A percentile compares a stretch with the other conserved stretches of the same genome.
Evolutionary conservation across 2,329 filamentous ascomycete species (phyloP).

Genomic region (Allantophomopsis cytisporea): DNA sequence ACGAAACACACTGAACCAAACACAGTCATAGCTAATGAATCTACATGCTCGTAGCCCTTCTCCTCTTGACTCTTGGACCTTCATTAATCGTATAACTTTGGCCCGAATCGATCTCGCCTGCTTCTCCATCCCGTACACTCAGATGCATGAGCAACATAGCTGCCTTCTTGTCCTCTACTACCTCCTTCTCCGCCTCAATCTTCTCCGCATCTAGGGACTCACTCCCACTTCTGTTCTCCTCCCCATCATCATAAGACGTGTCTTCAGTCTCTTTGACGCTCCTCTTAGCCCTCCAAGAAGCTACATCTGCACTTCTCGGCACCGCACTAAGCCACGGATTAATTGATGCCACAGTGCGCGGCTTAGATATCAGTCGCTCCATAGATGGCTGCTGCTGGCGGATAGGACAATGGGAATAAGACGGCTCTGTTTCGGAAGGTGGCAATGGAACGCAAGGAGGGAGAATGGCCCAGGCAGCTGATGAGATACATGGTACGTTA

Average conservation of each 20-base stretch:
- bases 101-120: background rate
- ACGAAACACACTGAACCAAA: too few relatives aligned
- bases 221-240: conserved; percentile 6
- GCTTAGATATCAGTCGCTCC: too few relatives aligned
- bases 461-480: conserved; percentile 3
- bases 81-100: conserved; percentile 1
- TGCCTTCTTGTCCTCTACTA: conserved; percentile 26
- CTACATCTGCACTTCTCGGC: conserved; percentile 16
- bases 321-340: conserved; percentile 28
- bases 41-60: conserved; percentile 16
- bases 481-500: conserved; percentile 6
- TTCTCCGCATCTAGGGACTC: conserved; percentile 7
- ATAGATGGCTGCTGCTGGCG: background rate
- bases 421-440: too few relatives aligned
- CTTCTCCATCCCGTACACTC: conserved; percentile 22
- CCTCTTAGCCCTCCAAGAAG: conserved; percentile 6
- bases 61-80: conserved; percentile 23
- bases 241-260: conserved; percentile 11
- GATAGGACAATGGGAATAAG: background rate
- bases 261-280: conserved; percentile 9
- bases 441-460: background rate
- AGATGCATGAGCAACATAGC: conserved; percentile 33
- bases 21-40: too few relatives aligned
- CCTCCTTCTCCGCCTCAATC: conserved; percentile 1
- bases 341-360: too few relatives aligned